Conservation (phyloP, 2,329 filamentous ascomycete genomes). For the Ophiostoma australiae region DNA sequence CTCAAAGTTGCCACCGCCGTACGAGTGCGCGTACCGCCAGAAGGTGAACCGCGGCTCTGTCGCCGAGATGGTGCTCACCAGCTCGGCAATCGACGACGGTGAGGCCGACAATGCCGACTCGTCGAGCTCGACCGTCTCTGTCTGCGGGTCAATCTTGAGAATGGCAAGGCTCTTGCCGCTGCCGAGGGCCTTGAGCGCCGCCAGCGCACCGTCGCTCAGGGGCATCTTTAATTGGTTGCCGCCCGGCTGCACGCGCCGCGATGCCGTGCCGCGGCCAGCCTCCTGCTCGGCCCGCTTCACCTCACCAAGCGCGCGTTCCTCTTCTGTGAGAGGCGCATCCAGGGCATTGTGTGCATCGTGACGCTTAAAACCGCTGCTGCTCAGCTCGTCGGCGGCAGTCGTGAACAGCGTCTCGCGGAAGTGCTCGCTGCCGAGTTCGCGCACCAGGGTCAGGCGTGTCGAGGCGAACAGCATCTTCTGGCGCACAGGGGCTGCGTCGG, state of each 20-base stretch:
- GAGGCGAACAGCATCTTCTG: conserved; percentile 84
- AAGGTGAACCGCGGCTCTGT: conserved; percentile 73
- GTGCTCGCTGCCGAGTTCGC: conserved; percentile 72
- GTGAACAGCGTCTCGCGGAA: conserved; percentile 73
- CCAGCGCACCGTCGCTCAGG: conserved; percentile 58
- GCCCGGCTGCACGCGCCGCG: conserved; percentile 56
- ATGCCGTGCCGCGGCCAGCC: conserved; percentile 62
- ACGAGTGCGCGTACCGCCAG: conserved; percentile 61
- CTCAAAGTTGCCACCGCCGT: conserved; percentile 48
- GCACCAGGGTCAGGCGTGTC: conserved; percentile 67
- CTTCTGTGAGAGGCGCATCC: conserved; percentile 70
- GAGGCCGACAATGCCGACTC: conserved; percentile 48
- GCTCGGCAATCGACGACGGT: conserved; percentile 49
- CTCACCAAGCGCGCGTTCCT: conserved; percentile 65
- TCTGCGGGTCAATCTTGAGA: conserved; percentile 61
- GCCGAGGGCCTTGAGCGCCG: conserved; percentile 57
- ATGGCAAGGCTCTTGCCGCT: conserved; percentile 48
- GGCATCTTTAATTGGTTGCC: conserved; percentile 51
- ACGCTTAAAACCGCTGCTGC: conserved; percentile 61
- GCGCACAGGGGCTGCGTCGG: conserved; percentile 70
- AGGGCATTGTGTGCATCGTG: conserved; percentile 63
- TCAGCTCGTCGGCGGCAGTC: conserved; percentile 66
- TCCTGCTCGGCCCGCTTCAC: conserved; percentile 72
- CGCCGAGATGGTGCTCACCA: conserved; percentile 57
- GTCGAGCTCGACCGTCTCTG: conserved; percentile 62